Base-by-base conservation (phyloP, 441 rosid species). In the Eruca vesicaria region DNA sequence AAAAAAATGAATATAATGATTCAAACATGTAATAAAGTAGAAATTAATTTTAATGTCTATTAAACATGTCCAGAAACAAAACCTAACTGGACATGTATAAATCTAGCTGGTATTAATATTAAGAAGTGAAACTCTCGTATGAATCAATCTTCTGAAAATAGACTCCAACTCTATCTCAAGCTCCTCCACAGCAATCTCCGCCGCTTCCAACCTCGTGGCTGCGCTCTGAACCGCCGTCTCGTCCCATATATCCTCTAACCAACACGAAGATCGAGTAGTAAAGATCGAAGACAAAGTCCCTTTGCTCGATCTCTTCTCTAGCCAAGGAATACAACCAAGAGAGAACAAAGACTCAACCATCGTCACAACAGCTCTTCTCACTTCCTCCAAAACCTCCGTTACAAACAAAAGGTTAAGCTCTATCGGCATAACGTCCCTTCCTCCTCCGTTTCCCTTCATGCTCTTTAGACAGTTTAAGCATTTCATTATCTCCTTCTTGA, bases 51-150 rank as follows among this genome's bases (percentile, higher is more conserved):
- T 18, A 41, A 9, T 45, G 61, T 48, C 10, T n/a, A 61, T 1
- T 48, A 43, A 71, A 9, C 68, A 26, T 43, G 74, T 43, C 28
- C 28, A 7, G 6, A 53, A 50, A 50, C 56, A 7, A 28, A 41
- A 55, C 45, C 23, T 18, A 69, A 18, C 3, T 35, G 60, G 26
- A 33, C 41, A 61, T 32, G 7, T 16, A 16, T 2, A 33, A 5
- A 69, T 35, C 33, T 84, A 89, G 68, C 63, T 81, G 33, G 86
- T 86, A 32, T 84, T 87, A 77, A 88, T 84, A 74, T 90, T 92
- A 4, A 87, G 89, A 79, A 90, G 94, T 43, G 85, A 84, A 79
- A 83, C 94, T 81, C 98, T 83, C 14, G 94, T 89, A 59, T 88
- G 92, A 59, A 92, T 92, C 81, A 89, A 74, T 20, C 93, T 80